Evolutionary conservation across 2,329 filamentous ascomycete species (phyloP).

Genomic region (Colletotrichum endophyticum): DNA sequence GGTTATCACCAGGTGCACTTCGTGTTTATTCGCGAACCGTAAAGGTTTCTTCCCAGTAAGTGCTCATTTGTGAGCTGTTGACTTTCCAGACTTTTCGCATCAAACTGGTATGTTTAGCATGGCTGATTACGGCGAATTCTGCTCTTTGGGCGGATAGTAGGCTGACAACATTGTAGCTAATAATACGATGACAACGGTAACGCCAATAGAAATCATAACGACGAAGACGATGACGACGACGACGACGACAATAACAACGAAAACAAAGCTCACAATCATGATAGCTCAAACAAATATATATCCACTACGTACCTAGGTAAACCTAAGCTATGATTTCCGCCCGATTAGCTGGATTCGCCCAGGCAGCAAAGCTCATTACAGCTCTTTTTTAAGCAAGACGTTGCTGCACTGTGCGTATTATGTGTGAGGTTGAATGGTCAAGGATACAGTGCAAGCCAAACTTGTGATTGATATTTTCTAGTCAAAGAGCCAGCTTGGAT

Average conservation of each 20-base stretch:
- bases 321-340: no score
- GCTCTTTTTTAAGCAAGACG: background rate
- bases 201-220: no score
- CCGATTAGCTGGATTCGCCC: no score
- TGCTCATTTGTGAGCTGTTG: background rate
- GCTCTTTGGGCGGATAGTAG: no score
- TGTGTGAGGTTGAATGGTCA: background rate
- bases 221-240: no score
- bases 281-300: no score
- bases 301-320: rapidly evolving
- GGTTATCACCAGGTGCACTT: background rate
- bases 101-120: background rate
- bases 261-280: no score
- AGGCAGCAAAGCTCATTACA: background rate
- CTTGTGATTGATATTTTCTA: background rate
- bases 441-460: background rate
- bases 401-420: background rate
- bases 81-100: background rate
- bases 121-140: background rate
- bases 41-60: background rate
- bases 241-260: no score
- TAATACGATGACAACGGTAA: no score
- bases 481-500: background rate
- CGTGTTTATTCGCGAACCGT: background rate
- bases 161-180: no score